These are phyloP conservation scores for Kodamaea arcana DNA, from an alignment of 1,139 yeast species.

Conservation along the genomic window DNA sequence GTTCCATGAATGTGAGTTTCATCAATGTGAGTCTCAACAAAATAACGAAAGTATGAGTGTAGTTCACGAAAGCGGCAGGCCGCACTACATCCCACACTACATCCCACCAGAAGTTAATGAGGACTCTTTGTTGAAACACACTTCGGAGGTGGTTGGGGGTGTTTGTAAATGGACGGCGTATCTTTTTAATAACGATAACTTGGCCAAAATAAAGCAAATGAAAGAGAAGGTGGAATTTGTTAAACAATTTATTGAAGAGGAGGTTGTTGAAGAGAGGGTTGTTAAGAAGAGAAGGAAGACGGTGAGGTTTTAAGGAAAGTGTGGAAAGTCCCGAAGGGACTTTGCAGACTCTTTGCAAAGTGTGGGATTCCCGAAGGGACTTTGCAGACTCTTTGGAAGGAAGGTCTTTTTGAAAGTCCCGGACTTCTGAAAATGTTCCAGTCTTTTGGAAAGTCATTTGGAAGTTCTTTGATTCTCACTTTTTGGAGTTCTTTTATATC, in stretches of 20 bases:
- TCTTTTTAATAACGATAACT: constrained; percentile 41
- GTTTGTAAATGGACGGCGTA: constrained; percentile 39
- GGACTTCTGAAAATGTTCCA: no score
- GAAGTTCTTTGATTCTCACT: no score
- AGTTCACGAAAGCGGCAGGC: neutral
- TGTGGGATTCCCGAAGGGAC: no score
- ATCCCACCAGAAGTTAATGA: constrained; percentile 8
- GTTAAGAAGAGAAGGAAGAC: constrained; percentile 4
- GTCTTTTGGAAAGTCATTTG: no score
- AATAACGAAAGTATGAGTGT: constrained; percentile 3
- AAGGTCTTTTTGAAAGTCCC: no score
- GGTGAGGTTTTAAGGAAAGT: constrained; percentile 10
- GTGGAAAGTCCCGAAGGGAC: no score
- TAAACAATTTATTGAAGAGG: constrained; percentile 10
- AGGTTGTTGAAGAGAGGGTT: neutral
- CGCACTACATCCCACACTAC: neutral
- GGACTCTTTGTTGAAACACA: constrained; percentile 22
- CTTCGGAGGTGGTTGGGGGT: constrained; percentile 8
- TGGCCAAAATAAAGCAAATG: constrained; percentile 27
- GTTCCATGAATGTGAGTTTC: no score
- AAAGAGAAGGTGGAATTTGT: constrained; percentile 19
- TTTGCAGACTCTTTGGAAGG: no score
- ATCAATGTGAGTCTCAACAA: constrained; percentile 18
- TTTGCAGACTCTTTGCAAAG: no score
- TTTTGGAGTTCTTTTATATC: no score